Conservation (phyloP, 495 filamentous ascomycete species). For the Aspergillus diversus region DNA sequence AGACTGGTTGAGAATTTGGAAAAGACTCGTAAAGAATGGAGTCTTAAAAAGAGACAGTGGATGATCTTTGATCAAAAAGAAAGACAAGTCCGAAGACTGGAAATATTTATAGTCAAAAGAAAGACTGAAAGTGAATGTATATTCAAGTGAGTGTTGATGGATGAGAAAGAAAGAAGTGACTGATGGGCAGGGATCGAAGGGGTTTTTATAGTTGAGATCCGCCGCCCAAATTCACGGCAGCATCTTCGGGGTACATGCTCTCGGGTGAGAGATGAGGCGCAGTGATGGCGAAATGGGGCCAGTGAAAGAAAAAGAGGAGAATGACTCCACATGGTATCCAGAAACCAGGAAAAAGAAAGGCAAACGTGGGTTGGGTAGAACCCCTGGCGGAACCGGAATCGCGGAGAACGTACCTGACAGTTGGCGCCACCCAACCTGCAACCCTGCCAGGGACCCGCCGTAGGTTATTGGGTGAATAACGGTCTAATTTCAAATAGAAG, state of each 20-base stretch:
- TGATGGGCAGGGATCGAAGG: slow-evolving; percentile 7
- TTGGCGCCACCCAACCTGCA: slow-evolving; percentile 13
- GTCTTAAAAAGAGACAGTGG: slow-evolving; percentile 15
- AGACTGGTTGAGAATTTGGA: slow-evolving; percentile 18
- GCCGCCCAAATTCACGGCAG: not conserved
- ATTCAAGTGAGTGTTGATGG: slow-evolving; percentile 24
- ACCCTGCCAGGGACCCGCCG: not conserved
- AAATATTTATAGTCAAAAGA: slow-evolving; percentile 25
- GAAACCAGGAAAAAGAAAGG: slow-evolving; percentile 10
- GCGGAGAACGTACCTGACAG: slow-evolving; percentile 15
- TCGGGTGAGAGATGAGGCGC: slow-evolving; percentile 7
- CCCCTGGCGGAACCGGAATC: slow-evolving; percentile 13
- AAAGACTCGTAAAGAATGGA: slow-evolving; percentile 25
- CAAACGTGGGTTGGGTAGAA: slow-evolving; percentile 7
- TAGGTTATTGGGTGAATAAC: not conserved
- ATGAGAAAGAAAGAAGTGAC: slow-evolving; percentile 13
- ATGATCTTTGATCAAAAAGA: slow-evolving; percentile 20
- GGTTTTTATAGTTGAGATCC: slow-evolving; percentile 20
- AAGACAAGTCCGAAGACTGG: slow-evolving; percentile 10
- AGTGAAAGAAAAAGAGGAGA: slow-evolving; percentile 13
- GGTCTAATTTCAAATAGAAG: not conserved
- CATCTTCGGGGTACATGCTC: not conserved
- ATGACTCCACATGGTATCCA: slow-evolving; percentile 20
- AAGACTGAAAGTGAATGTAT: slow-evolving; percentile 25
- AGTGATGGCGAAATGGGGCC: slow-evolving; percentile 19